Conservation (phyloP, 805 yeast species). For the Metschnikowia borealis region DNA sequence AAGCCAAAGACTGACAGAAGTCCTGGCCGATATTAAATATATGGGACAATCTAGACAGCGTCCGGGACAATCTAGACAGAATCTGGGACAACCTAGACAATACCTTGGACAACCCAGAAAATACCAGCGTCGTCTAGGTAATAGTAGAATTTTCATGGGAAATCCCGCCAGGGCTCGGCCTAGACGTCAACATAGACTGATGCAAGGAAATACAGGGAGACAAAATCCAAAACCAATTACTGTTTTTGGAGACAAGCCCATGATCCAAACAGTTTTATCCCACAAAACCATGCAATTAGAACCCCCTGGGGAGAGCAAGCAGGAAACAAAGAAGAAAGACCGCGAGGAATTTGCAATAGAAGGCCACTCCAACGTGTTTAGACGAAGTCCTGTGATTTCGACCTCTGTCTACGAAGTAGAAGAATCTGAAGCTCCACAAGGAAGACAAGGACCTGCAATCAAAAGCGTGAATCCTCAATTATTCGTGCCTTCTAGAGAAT, state of each 20-base stretch:
- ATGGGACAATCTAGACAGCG: neutral
- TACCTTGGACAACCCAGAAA: neutral
- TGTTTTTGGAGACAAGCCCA: neutral
- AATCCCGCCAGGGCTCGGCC: neutral
- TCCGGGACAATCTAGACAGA: neutral
- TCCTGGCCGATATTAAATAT: neutral
- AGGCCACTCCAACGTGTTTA: slow-evolving; percentile 2
- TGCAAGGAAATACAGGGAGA: neutral
- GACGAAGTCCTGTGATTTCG: slow-evolving; percentile 23
- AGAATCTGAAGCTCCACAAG: slow-evolving; percentile 6
- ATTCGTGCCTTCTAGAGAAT: slow-evolving; percentile 10
- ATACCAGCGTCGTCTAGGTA: neutral
- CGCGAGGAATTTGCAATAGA: neutral
- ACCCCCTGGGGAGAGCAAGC: no score
- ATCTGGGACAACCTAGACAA: neutral
- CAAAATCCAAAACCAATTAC: neutral
- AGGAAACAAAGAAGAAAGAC: neutral
- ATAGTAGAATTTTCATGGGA: neutral
- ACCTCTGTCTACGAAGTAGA: slow-evolving; percentile 37
- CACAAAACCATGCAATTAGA: neutral
- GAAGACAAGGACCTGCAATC: neutral
- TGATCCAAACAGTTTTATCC: neutral
- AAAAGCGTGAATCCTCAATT: slow-evolving; percentile 3
- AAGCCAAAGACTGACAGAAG: neutral
- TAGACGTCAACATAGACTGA: neutral